Conservation (phyloP, 202 grass and related monocot species). For the Digitaria exilis region DNA sequence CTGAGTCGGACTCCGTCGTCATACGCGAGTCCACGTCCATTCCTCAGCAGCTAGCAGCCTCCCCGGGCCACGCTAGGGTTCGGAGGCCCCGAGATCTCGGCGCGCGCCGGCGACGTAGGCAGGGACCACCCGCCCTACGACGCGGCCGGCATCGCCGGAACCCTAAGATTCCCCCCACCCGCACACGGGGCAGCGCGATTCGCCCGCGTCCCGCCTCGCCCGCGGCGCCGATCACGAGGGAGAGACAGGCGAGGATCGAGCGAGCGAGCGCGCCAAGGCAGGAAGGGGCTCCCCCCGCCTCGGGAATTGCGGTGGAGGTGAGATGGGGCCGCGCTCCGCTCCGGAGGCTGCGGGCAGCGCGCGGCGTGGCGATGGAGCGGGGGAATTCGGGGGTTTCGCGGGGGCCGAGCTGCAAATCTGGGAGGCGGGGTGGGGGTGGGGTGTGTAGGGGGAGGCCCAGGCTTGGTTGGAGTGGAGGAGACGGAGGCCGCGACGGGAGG, state of each 20-base stretch:
- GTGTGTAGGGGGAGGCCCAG: not conserved
- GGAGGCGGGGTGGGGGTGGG: not conserved
- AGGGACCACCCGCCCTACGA: conserved; percentile 34
- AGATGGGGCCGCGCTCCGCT: conserved; percentile 23
- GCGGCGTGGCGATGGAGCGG: conserved; percentile 6
- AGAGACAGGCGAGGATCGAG: not conserved
- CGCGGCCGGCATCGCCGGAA: conserved; percentile 31
- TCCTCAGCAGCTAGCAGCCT: not conserved
- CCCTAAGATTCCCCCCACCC: conserved; percentile 30
- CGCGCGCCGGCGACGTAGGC: conserved; percentile 30
- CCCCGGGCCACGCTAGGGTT: conserved; percentile 43
- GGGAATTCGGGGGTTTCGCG: conserved; percentile 23
- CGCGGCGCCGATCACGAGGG: conserved; percentile 41
- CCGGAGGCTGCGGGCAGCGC: conserved; percentile 37
- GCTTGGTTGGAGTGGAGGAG: conserved; percentile 36
- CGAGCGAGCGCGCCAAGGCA: conserved; percentile 16
- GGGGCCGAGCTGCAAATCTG: conserved; percentile 35
- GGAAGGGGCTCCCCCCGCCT: conserved; percentile 27
- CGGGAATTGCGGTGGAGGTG: conserved; percentile 29
- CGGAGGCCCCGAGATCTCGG: conserved; percentile 51
- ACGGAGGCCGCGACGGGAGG: conserved; percentile 35
- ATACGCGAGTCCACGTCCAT: conserved; percentile 95
- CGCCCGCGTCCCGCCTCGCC: conserved; percentile 8
- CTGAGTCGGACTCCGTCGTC: conserved; percentile 76
- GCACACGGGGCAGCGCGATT: conserved; percentile 25